Evolutionary conservation across 352 stramenopile species (phyloP), one percentile per base, ranked within the genome.

Genomic region (Phytophthora pluvialis): DNA sequence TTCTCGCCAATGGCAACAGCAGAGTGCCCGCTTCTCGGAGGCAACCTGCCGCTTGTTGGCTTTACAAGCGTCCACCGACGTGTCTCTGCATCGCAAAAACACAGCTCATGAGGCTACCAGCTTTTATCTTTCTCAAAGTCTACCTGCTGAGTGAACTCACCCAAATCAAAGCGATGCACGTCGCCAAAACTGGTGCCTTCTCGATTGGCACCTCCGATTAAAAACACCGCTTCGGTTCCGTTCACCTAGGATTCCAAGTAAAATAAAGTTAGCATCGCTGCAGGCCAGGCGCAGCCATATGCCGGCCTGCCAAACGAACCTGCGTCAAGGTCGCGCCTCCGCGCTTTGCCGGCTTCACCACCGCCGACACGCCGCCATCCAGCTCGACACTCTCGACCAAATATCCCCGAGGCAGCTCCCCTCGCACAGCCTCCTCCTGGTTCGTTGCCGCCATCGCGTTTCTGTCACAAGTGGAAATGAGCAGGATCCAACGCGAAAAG

Each of bases 21-120:
- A 5, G 82, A 86, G 57, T 93, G 82, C 8, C 82, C 82, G 26
- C 82, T 91, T n/a, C 80, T 78, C 36, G 84, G 47, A n/a, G 67
- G 36, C 4, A 93, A 64, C 3, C 26, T 58, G 12, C 38, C 63
- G 21, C 43, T 46, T 31, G 48, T 49, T 42, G 72, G 33, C 18
- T 46, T 64, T 1, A 77, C 15, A 1, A 63, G 18, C 26, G 42
- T 57, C 81, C 75, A 88, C 26, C 13, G 21, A 15, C 42, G 46
- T 28, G 46, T 11, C 33, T 42, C 60, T 73, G 29, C 26, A 61
- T 3, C 39, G 8, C 5, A 4, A 26, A 50, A 31, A 21, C n/a
- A 28, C 21, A n/a, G 16, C 7, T 3, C 9, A 55, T 38, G 1
- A 12, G 12, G 21, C 21, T 21, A 21, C 21, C 21, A 21, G 21